Evolutionary conservation across 78 protist genomes (phyloP).

Genomic region (Creolimax fragrantissima): DNA sequence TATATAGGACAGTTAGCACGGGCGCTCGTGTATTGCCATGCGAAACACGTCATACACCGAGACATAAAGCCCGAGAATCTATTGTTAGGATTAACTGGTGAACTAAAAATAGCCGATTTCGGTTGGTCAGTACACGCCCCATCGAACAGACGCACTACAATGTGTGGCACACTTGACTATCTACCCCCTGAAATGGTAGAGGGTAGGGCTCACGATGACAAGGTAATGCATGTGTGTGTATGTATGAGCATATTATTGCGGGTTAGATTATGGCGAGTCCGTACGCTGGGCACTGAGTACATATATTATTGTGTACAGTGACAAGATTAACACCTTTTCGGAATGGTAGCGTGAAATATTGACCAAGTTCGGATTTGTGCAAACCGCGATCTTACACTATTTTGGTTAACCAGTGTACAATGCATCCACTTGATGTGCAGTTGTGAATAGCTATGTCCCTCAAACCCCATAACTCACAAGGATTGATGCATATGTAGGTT

Average conservation of each 20-base stretch:
- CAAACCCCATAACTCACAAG: neutral
- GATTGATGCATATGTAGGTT: neutral
- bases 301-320: too few species aligned
- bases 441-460: too few species aligned
- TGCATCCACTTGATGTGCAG: too few species aligned
- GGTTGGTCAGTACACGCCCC: conserved; percentile 89
- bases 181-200: conserved; percentile 91
- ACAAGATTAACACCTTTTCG: too few species aligned
- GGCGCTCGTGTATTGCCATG: conserved; percentile 50
- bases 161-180: conserved; percentile 94
- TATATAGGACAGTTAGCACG: conserved; percentile 69
- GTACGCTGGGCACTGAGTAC: too few species aligned
- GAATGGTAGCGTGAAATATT: too few species aligned
- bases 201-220: conserved; percentile 54
- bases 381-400: neutral
- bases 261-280: too few species aligned
- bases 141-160: conserved; percentile 41
- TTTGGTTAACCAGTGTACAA: too few species aligned
- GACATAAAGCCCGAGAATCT: conserved; percentile 96
- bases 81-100: conserved; percentile 48
- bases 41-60: conserved; percentile 73
- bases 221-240: neutral
- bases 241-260: neutral
- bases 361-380: neutral
- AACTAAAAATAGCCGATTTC: conserved; percentile 93